A percentile compares a stretch with the other conserved stretches of the same genome.
phyloP scores from a whole-genome alignment of 345 rosid genomes.

The Physaria fendleri region DNA sequence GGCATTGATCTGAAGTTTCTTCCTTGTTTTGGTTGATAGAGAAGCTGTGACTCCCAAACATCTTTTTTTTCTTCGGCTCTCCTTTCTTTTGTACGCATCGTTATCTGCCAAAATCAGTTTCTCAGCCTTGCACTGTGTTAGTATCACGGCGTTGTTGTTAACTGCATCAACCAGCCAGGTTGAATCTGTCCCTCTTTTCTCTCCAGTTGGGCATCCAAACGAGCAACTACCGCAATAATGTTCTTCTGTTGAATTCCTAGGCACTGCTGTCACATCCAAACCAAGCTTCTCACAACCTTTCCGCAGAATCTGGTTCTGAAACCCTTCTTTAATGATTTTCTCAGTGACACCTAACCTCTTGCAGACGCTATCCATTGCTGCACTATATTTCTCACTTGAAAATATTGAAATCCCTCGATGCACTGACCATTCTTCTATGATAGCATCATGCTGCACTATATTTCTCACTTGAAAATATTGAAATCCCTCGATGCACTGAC shows the following conservation, averaged over 20 bases:
- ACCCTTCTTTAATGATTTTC: conserved; percentile 42
- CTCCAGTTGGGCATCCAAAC: conserved; percentile 55
- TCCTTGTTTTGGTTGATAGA: conserved; percentile 20
- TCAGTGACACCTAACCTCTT: conserved; percentile 51
- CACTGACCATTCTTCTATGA: conserved; percentile 52
- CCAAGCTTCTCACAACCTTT: conserved; percentile 68
- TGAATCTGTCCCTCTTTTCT: conserved; percentile 49
- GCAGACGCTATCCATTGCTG: conserved; percentile 47
- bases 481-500: conserved; percentile 40
- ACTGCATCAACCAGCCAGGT: conserved; percentile 75
- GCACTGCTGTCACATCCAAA: conserved; percentile 38
- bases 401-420: conserved; percentile 39
- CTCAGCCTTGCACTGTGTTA: conserved; percentile 55
- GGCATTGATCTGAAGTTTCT: conserved; percentile 50
- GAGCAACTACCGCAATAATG: conserved; percentile 64
- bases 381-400: conserved; percentile 36
- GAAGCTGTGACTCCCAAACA: conserved; percentile 53
- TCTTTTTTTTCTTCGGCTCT: conserved; percentile 25
- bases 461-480: conserved; percentile 33
- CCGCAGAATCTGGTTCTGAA: conserved; percentile 55
- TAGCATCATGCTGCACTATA: conserved; percentile 38
- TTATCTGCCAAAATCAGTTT: conserved; percentile 36
- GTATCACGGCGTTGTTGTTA: conserved; percentile 42
- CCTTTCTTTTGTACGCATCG: conserved; percentile 23
- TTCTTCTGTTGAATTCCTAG: conserved; percentile 41